These are phyloP conservation scores for Zymoseptoria crescenta DNA, from an alignment of 2,329 filamentous ascomycete genomes.

Conservation along the genomic window DNA sequence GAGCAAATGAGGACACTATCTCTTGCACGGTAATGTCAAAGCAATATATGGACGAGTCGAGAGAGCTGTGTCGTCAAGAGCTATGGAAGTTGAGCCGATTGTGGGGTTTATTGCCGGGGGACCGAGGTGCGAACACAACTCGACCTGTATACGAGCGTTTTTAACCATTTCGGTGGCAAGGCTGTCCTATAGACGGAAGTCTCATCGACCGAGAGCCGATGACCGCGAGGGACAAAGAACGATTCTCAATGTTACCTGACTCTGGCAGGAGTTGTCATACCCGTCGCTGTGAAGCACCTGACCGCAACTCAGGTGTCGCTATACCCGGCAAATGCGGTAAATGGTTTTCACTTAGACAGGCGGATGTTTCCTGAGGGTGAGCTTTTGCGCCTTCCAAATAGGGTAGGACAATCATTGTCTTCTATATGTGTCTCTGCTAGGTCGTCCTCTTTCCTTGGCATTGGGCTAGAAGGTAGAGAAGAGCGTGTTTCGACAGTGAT, in stretches of 20 bases:
- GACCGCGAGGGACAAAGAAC: background rate
- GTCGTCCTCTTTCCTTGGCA: no score
- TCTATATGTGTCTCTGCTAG: background rate
- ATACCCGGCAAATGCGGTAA: slow-evolving; percentile 3
- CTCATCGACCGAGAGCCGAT: background rate
- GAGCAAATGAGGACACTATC: background rate
- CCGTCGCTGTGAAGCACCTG: background rate
- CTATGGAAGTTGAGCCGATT: slow-evolving; percentile 7
- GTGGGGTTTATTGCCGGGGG: slow-evolving; percentile 6
- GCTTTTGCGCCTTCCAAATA: background rate
- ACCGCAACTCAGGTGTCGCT: no score
- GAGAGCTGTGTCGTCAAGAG: slow-evolving; percentile 6
- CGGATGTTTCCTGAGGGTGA: background rate
- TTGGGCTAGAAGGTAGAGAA: no score
- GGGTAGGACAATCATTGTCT: background rate
- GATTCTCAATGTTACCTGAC: background rate
- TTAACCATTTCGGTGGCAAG: background rate
- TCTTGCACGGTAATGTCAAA: background rate
- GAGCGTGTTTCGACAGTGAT: no score
- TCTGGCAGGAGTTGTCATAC: background rate
- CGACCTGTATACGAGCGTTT: background rate
- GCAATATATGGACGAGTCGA: slow-evolving; percentile 8
- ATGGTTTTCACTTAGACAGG: background rate
- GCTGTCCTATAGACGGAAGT: background rate
- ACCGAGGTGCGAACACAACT: slow-evolving; percentile 8